phyloP scores from a whole-genome alignment of 805 yeast species.

The Candida ascalaphidarum region DNA sequence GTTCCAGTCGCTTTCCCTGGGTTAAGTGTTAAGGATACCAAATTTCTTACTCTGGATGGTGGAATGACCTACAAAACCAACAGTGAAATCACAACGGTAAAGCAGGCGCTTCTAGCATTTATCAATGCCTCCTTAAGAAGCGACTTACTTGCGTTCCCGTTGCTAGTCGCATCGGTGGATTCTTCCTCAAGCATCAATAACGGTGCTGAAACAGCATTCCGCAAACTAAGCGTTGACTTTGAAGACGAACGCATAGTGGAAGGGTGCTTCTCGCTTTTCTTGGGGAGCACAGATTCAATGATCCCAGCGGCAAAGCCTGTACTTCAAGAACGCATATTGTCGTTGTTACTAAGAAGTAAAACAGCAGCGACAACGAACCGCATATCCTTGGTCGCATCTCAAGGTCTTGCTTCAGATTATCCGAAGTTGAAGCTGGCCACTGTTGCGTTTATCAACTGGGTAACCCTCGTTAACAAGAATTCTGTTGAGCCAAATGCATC shows the following conservation, averaged over 20 bases:
- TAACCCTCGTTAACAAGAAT: slow-evolving; percentile 16
- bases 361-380: slow-evolving; percentile 34
- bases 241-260: slow-evolving; percentile 40
- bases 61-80: slow-evolving; percentile 48
- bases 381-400: slow-evolving; percentile 42
- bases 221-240: slow-evolving; percentile 42
- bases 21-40: slow-evolving; percentile 43
- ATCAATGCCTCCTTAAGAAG: slow-evolving; percentile 34
- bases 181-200: slow-evolving; percentile 47
- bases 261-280: slow-evolving; percentile 38
- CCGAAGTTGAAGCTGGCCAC: slow-evolving; percentile 47
- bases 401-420: slow-evolving; percentile 53
- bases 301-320: slow-evolving; percentile 46
- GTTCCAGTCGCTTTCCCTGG: slow-evolving; percentile 49
- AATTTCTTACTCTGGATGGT: slow-evolving; percentile 61
- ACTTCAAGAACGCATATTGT: slow-evolving; percentile 50
- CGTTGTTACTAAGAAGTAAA: slow-evolving; percentile 43
- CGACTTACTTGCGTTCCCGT: slow-evolving; percentile 33
- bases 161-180: slow-evolving; percentile 60
- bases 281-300: slow-evolving; percentile 32
- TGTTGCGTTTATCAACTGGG: slow-evolving; percentile 59
- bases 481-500: slow-evolving; percentile 2
- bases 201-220: slow-evolving; percentile 40
- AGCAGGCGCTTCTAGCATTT: slow-evolving; percentile 24
- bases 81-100: slow-evolving; percentile 31